A percentile compares a stretch with the other conserved stretches of the same genome.
phyloP scores from a whole-genome alignment of 2,329 filamentous ascomycete genomes.

The Fusarium haematococcum region DNA sequence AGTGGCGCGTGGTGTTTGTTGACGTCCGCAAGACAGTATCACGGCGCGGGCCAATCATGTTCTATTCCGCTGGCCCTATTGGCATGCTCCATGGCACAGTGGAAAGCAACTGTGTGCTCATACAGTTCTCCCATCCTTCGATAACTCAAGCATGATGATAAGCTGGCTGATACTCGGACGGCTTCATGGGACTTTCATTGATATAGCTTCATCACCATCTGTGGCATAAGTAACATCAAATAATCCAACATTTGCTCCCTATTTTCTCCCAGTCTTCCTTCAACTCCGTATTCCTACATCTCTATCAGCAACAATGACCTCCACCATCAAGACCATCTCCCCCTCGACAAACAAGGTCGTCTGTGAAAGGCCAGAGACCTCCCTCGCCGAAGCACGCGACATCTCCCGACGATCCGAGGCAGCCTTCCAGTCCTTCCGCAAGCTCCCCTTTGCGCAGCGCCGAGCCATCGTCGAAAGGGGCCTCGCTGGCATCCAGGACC shows the following conservation, averaged over 20 bases:
- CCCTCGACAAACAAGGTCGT: conserved; percentile 87
- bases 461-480: neutral
- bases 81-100: neutral
- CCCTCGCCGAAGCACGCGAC: conserved; percentile 69
- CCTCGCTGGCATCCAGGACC: neutral
- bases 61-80: neutral
- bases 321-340: conserved; percentile 81
- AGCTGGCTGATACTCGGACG: neutral
- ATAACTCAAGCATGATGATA: neutral
- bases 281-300: neutral
- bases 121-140: neutral
- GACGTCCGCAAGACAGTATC: neutral
- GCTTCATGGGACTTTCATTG: neutral
- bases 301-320: conserved; percentile 61
- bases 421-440: neutral
- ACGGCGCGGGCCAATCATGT: neutral
- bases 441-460: neutral
- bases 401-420: neutral
- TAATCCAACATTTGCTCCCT: neutral
- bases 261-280: neutral
- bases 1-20: neutral
- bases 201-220: neutral
- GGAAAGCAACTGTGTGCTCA: neutral
- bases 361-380: conserved; percentile 79
- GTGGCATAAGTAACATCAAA: neutral